Conservation (phyloP, 2,329 filamentous ascomycete genomes). For the Phialemonium atrogriseum region DNA sequence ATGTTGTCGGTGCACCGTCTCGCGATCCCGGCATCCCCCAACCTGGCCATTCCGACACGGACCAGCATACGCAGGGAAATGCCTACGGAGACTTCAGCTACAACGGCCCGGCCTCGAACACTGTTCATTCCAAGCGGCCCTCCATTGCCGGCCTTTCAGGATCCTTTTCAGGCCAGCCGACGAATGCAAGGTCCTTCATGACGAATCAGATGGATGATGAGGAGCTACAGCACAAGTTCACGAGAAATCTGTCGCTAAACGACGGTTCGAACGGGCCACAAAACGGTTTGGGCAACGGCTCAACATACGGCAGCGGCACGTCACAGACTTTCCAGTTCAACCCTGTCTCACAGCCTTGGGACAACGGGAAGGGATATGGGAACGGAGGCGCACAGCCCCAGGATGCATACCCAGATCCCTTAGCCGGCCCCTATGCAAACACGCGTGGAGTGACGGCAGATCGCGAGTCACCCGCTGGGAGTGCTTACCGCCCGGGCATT, state of each 20-base stretch:
- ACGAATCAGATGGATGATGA: constrained; percentile 24
- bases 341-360: constrained; percentile 38
- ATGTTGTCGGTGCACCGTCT: constrained; percentile 33
- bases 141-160: constrained; percentile 33
- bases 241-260: constrained; percentile 26
- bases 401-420: constrained; percentile 23
- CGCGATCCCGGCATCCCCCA: constrained; percentile 48
- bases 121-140: constrained; percentile 38
- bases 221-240: constrained; percentile 25
- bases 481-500: constrained; percentile 16
- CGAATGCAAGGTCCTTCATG: constrained; percentile 25
- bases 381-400: constrained; percentile 17
- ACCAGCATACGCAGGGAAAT: constrained; percentile 15
- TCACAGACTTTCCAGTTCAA: constrained; percentile 36
- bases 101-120: constrained; percentile 26
- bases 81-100: constrained; percentile 23
- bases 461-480: constrained; percentile 26
- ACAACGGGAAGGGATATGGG: constrained; percentile 19
- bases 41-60: constrained; percentile 44
- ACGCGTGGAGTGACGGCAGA: constrained; percentile 27
- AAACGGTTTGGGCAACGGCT: constrained; percentile 9
- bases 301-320: constrained; percentile 9
- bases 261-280: constrained; percentile 15
- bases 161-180: constrained; percentile 41
- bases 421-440: constrained; percentile 16